Evolutionary conservation across 2,329 filamentous ascomycete genomes (phyloP).

Genomic region (Fusarium sp.): DNA sequence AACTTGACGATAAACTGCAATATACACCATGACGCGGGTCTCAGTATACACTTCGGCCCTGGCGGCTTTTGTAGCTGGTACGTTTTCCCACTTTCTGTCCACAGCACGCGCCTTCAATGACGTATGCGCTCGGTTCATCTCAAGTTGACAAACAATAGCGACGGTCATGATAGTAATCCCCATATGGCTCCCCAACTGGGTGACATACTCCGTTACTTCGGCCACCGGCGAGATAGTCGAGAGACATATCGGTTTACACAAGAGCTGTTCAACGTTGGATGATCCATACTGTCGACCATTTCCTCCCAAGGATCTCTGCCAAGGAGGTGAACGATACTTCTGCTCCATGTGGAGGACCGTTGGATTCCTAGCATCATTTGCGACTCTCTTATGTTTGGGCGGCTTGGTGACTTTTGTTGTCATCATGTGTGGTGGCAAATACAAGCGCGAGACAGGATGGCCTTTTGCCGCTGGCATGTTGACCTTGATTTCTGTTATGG

Average conservation of each 20-base stretch:
- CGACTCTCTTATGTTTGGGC: slow-evolving; percentile 83
- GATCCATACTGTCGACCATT: slow-evolving; percentile 66
- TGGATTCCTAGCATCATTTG: slow-evolving; percentile 88
- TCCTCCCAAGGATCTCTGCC: slow-evolving; percentile 51
- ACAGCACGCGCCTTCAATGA: slow-evolving; percentile 40
- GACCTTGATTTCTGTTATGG: slow-evolving; percentile 71
- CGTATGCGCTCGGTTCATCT: slow-evolving; percentile 24
- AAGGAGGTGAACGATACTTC: slow-evolving; percentile 73
- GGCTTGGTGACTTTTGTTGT: slow-evolving; percentile 83
- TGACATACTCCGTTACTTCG: slow-evolving; percentile 69
- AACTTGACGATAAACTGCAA: not conserved
- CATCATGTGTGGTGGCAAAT: slow-evolving; percentile 81
- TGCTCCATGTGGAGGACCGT: slow-evolving; percentile 92
- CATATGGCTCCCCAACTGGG: slow-evolving; percentile 78
- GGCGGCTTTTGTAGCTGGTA: slow-evolving; percentile 58
- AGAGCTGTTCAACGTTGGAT: slow-evolving; percentile 78
- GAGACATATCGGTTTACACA: slow-evolving; percentile 81
- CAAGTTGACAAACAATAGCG: slow-evolving; percentile 61
- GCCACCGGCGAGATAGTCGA: slow-evolving; percentile 60
- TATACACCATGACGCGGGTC: slow-evolving; percentile 56
- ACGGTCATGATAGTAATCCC: slow-evolving; percentile 77
- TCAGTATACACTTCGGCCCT: slow-evolving; percentile 58
- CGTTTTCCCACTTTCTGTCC: slow-evolving; percentile 41
- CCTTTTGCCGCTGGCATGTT: slow-evolving; percentile 77
- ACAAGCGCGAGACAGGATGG: slow-evolving; percentile 86